Evolutionary conservation across 2,329 filamentous ascomycete genomes (phyloP).

Genomic region (Boeremia exigua): DNA sequence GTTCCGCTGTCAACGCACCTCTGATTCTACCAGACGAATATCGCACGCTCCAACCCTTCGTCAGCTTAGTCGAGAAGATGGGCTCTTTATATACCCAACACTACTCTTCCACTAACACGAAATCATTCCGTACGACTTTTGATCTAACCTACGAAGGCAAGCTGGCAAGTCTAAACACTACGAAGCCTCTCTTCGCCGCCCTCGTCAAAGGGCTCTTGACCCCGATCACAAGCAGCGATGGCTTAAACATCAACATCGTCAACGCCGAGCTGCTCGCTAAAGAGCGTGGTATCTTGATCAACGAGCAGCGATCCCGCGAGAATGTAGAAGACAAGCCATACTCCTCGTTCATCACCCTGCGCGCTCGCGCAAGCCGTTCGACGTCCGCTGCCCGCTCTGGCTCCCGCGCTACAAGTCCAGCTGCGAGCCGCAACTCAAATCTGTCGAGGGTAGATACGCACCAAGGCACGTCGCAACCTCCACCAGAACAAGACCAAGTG

Average conservation of each 20-base stretch:
- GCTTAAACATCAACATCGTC: slow-evolving; percentile 78
- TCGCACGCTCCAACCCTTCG: slow-evolving; percentile 76
- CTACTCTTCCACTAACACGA: slow-evolving; percentile 55
- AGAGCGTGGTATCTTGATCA: slow-evolving; percentile 78
- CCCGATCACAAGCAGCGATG: slow-evolving; percentile 69
- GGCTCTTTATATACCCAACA: slow-evolving; percentile 81
- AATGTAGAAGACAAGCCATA: slow-evolving; percentile 67
- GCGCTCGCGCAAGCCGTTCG: slow-evolving; percentile 57
- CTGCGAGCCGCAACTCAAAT: slow-evolving; percentile 21
- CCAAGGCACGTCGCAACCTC: slow-evolving; percentile 4
- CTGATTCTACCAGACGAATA: slow-evolving; percentile 83
- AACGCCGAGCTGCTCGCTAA: slow-evolving; percentile 78
- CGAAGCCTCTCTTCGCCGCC: slow-evolving; percentile 78
- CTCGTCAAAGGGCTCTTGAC: slow-evolving; percentile 77
- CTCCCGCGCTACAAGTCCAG: slow-evolving; percentile 37
- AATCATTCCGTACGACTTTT: slow-evolving; percentile 68
- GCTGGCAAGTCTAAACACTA: slow-evolving; percentile 73
- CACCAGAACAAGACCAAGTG: slow-evolving; percentile 54
- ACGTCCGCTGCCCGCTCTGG: slow-evolving; percentile 35
- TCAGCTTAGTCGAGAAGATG: slow-evolving; percentile 78
- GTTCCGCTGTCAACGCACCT: slow-evolving; percentile 79
- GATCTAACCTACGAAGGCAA: slow-evolving; percentile 81
- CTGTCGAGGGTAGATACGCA: slow-evolving; percentile 3
- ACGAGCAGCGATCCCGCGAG: slow-evolving; percentile 72
- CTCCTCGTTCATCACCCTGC: slow-evolving; percentile 73